A percentile compares a stretch with the other conserved stretches of the same genome.
Conservation (phyloP, 192 early-diverging fungal genomes). For the Tieghemiomyces parasiticus region DNA sequence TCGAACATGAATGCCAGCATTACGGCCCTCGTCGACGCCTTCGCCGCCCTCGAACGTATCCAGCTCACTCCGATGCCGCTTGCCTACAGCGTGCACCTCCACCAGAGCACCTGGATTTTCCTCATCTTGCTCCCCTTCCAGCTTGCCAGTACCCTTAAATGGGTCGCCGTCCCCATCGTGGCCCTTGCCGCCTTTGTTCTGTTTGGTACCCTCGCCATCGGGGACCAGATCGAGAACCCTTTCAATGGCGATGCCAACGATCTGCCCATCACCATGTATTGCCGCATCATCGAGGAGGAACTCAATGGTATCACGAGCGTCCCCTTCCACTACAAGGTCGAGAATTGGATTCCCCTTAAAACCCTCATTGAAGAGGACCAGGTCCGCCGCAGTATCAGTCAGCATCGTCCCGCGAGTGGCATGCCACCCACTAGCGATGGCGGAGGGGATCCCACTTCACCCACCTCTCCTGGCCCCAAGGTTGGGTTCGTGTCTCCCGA, state of each 20-base stretch:
- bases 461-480: no score
- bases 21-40: conserved; percentile 34
- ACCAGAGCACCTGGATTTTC: conserved; percentile 49
- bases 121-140: conserved; percentile 61
- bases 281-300: conserved; percentile 24
- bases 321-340: background rate
- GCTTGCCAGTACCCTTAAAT: conserved; percentile 33
- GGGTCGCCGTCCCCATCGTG: conserved; percentile 47
- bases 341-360: conserved; percentile 4
- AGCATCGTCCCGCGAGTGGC: no score
- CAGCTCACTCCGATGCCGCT: conserved; percentile 48
- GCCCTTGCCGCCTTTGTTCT: conserved; percentile 47
- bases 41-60: conserved; percentile 56
- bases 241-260: conserved; percentile 56
- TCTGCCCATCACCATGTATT: conserved; percentile 26
- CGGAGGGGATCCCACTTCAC: no score
- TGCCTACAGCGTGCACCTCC: conserved; percentile 54
- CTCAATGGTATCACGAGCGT: conserved; percentile 13
- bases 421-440: no score
- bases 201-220: conserved; percentile 68
- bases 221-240: conserved; percentile 73
- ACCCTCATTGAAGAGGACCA: background rate
- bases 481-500: no score
- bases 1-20: conserved; percentile 26
- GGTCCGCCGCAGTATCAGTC: no score